A percentile compares a stretch with the other conserved stretches of the same genome.
Conservation (phyloP, 768 basidiomycete genomes). For the Pleurotus djamor region DNA sequence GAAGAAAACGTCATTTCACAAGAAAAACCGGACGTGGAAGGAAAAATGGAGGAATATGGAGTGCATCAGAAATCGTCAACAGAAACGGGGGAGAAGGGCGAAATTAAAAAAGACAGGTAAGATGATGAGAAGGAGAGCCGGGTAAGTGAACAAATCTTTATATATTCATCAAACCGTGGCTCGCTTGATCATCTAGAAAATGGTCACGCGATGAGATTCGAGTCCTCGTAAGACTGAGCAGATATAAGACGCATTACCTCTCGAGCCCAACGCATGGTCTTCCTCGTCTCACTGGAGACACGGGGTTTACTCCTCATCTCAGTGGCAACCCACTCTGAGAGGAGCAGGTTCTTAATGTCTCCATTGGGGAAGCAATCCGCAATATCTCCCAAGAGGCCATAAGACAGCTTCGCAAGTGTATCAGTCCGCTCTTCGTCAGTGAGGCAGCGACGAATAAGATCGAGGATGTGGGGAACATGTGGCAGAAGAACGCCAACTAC, state of each 20-base stretch:
- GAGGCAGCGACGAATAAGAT: constrained; percentile 77
- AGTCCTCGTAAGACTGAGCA: background rate
- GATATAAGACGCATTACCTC: constrained; percentile 54
- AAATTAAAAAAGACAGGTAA: constrained; percentile 20
- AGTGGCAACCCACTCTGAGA: constrained; percentile 75
- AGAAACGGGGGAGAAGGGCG: constrained; percentile 13
- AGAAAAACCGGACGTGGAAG: background rate
- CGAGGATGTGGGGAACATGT: constrained; percentile 72
- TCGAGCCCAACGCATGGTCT: constrained; percentile 89
- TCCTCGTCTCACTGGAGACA: constrained; percentile 77
- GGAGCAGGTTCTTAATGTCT: constrained; percentile 75
- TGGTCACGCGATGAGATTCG: background rate
- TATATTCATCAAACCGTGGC: constrained; percentile 47
- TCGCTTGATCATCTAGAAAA: constrained; percentile 68
- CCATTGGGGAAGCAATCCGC: constrained; percentile 85
- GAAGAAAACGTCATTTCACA: constrained; percentile 3
- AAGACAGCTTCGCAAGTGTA: constrained; percentile 64
- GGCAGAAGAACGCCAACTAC: constrained; percentile 57
- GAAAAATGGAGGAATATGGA: background rate
- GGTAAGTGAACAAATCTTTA: background rate
- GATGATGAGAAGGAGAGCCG: constrained; percentile 13
- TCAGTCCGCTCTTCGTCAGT: constrained; percentile 85
- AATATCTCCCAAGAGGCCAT: constrained; percentile 91
- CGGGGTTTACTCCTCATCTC: constrained; percentile 75
- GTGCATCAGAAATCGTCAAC: background rate